Percentiles rank a stretch among this genome's conserved stretches.
Evolutionary conservation across 2,329 filamentous ascomycete genomes (phyloP).

Genomic region (Aspergillus melleus): DNA sequence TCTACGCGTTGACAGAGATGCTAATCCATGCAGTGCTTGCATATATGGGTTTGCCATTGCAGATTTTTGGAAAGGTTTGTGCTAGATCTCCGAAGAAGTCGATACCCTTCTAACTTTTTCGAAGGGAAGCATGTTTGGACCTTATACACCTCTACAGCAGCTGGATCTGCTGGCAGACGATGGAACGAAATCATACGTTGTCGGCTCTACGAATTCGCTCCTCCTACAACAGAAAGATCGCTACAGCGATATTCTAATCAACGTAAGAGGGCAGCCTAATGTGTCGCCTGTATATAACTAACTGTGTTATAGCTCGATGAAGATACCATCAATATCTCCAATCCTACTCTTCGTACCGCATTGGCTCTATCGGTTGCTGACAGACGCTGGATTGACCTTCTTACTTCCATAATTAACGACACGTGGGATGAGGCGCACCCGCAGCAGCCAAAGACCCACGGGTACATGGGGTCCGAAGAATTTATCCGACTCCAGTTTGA

Average conservation of each 20-base stretch:
- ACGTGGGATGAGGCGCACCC: slow-evolving; percentile 96
- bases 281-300: neutral
- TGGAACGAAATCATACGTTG: slow-evolving; percentile 94
- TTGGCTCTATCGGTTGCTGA: slow-evolving; percentile 81
- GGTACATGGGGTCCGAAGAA: slow-evolving; percentile 93
- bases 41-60: slow-evolving; percentile 92
- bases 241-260: slow-evolving; percentile 95
- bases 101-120: slow-evolving; percentile 21
- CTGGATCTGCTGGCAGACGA: slow-evolving; percentile 90
- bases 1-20: neutral
- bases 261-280: slow-evolving; percentile 47
- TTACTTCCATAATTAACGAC: slow-evolving; percentile 89
- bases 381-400: slow-evolving; percentile 91
- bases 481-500: slow-evolving; percentile 97
- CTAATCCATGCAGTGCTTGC: slow-evolving; percentile 62
- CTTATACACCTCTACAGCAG: slow-evolving; percentile 94
- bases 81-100: neutral
- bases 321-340: slow-evolving; percentile 78
- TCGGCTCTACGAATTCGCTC: slow-evolving; percentile 94
- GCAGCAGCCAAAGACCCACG: slow-evolving; percentile 85
- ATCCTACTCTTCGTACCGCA: slow-evolving; percentile 72
- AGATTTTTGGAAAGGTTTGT: slow-evolving; percentile 84
- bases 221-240: slow-evolving; percentile 91
- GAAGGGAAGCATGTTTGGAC: slow-evolving; percentile 88
- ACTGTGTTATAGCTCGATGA: slow-evolving; percentile 68